phyloP scores from a whole-genome alignment of 2,329 filamentous ascomycete species.

The Hypomyces rosellus region DNA sequence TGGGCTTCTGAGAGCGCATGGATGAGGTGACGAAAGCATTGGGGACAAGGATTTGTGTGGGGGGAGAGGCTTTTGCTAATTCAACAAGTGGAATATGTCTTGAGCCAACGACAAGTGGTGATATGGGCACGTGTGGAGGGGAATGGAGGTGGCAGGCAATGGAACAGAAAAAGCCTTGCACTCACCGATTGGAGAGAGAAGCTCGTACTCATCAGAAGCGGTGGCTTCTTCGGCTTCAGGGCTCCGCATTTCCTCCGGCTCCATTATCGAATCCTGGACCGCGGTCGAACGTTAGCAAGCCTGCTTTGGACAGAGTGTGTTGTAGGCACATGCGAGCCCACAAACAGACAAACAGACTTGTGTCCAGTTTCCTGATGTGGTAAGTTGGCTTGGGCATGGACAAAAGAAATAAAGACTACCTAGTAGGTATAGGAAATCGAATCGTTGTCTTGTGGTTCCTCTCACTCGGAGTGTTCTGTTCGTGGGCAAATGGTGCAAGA shows the following conservation, averaged over 20 bases:
- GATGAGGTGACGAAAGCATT: too few relatives aligned
- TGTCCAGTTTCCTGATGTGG: constrained; percentile 6
- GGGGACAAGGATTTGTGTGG: not conserved
- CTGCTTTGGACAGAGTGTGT: not conserved
- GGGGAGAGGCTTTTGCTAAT: not conserved
- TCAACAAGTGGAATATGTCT: not conserved
- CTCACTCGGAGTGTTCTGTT: too few relatives aligned
- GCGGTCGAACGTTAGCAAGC: too few relatives aligned
- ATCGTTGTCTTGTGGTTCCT: too few relatives aligned
- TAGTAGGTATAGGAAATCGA: not conserved
- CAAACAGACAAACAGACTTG: too few relatives aligned
- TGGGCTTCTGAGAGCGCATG: too few relatives aligned
- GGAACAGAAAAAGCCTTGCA: constrained; percentile 25
- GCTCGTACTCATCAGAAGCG: constrained; percentile 36
- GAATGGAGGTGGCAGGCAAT: constrained; percentile 25
- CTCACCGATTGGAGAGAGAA: constrained; percentile 53
- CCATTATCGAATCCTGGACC: constrained; percentile 22
- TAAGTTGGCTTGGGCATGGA: constrained; percentile 7
- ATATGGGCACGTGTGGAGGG: constrained; percentile 43
- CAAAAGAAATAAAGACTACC: not conserved
- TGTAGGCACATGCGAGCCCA: too few relatives aligned
- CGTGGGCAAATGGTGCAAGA: too few relatives aligned
- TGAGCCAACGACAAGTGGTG: constrained; percentile 39
- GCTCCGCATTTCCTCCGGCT: constrained; percentile 37
- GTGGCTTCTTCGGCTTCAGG: constrained; percentile 28